phyloP scores from a whole-genome alignment of 164 flowering plant genomes.

The Paratinospora sagittata region DNA sequence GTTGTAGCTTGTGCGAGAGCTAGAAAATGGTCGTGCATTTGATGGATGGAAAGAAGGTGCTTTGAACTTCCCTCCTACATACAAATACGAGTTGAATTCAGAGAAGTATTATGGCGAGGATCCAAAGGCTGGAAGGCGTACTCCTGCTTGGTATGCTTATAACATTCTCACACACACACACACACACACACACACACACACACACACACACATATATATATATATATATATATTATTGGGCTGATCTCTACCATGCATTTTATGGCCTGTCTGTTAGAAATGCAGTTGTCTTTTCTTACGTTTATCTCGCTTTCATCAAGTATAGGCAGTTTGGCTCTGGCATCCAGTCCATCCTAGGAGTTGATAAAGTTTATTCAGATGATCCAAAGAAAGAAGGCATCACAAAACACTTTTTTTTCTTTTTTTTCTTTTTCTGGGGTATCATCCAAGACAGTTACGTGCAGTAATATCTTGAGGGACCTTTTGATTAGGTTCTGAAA shows the following conservation, averaged over 20 bases:
- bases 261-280: not conserved
- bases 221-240: not conserved
- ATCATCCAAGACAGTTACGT: too few species aligned
- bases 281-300: not conserved
- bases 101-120: conserved; percentile 65
- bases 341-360: too few species aligned
- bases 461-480: too few species aligned
- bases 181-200: too few species aligned
- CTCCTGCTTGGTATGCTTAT: conserved; percentile 80
- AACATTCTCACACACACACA: not conserved
- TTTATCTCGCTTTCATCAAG: not conserved
- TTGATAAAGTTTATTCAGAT: not conserved
- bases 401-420: not conserved
- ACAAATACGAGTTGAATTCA: conserved; percentile 77
- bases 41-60: conserved; percentile 94
- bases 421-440: too few species aligned
- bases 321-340: too few species aligned
- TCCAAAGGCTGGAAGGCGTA: conserved; percentile 78
- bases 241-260: not conserved
- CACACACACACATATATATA: too few species aligned
- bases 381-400: not conserved
- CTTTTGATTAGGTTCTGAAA: too few species aligned
- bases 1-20: conserved; percentile 61
- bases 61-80: conserved; percentile 81
- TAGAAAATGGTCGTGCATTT: conserved; percentile 74